phyloP scores from a whole-genome alignment of 2,329 filamentous ascomycete species.

The Elsinoe batatas region DNA sequence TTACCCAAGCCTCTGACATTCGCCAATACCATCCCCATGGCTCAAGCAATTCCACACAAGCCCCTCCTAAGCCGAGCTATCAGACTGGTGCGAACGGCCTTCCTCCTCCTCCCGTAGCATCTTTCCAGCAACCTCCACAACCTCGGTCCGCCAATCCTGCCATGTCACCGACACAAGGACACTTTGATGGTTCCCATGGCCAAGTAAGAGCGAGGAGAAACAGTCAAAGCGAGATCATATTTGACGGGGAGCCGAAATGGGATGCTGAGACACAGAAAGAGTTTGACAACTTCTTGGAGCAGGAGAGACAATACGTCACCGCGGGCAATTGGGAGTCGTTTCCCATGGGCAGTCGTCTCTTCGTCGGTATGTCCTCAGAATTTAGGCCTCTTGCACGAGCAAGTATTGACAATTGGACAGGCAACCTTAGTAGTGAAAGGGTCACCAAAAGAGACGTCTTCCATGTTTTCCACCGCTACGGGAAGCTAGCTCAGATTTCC shows the following conservation, averaged over 20 bases:
- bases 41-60: conserved; percentile 21
- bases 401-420: conserved; percentile 34
- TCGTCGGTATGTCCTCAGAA: too few relatives aligned
- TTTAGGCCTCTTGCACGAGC: too few relatives aligned
- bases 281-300: conserved; percentile 62
- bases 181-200: conserved; percentile 12
- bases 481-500: conserved; percentile 83
- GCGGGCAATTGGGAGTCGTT: conserved; percentile 77
- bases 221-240: conserved; percentile 23
- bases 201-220: conserved; percentile 23
- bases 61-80: not conserved
- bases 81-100: conserved; percentile 16
- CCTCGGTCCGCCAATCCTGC: not conserved
- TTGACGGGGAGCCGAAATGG: conserved; percentile 40
- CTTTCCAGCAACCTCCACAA: conserved; percentile 16
- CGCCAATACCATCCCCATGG: conserved; percentile 42
- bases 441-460: conserved; percentile 92
- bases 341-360: conserved; percentile 64
- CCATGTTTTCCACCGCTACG: conserved; percentile 76
- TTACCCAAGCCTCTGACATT: conserved; percentile 39
- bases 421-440: conserved; percentile 85
- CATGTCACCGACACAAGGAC: conserved; percentile 7
- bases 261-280: conserved; percentile 51
- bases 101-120: conserved; percentile 17
- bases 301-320: conserved; percentile 65